Percentiles rank a stretch among this genome's conserved stretches.
These are phyloP conservation scores for Alisma plantagoaquatica DNA, from an alignment of 106 monocot species.

Conservation along the genomic window DNA sequence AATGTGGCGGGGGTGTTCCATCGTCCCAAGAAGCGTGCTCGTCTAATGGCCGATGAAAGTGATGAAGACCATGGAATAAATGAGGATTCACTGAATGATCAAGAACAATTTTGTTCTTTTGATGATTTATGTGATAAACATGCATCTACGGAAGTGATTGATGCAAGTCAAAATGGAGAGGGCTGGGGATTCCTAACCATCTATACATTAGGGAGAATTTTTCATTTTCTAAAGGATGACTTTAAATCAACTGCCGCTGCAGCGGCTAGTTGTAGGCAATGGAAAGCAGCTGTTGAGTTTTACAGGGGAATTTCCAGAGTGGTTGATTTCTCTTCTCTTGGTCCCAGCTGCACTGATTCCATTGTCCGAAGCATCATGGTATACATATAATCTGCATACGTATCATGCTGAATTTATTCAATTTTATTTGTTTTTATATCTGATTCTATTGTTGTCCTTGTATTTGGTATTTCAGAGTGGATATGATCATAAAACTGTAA, in stretches of 20 bases:
- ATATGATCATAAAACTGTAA: conserved; percentile 66
- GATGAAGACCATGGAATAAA: conserved; percentile 41
- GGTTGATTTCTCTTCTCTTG: conserved; percentile 71
- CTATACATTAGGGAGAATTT: conserved; percentile 66
- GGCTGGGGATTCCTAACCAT: conserved; percentile 64
- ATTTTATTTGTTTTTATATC: not conserved
- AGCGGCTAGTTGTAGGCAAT: conserved; percentile 78
- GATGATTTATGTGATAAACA: conserved; percentile 56
- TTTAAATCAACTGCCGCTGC: conserved; percentile 58
- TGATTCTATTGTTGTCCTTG: not conserved
- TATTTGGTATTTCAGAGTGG: conserved; percentile 36
- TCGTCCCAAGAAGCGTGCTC: conserved; percentile 51
- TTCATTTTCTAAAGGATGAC: conserved; percentile 79
- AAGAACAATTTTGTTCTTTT: conserved; percentile 46
- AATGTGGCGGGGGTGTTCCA: too few relatives aligned
- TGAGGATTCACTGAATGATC: conserved; percentile 28
- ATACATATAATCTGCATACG: conserved; percentile 14
- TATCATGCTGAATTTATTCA: too few relatives aligned
- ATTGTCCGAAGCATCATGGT: conserved; percentile 71
- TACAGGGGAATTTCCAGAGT: conserved; percentile 62
- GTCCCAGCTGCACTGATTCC: conserved; percentile 55
- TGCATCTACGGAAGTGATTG: conserved; percentile 20
- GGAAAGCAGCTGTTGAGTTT: conserved; percentile 54
- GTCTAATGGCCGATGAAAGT: conserved; percentile 44
- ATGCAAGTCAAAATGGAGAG: conserved; percentile 7